Conservation (phyloP, 2,329 filamentous ascomycete genomes). For the Leptoxyphium fumago region DNA sequence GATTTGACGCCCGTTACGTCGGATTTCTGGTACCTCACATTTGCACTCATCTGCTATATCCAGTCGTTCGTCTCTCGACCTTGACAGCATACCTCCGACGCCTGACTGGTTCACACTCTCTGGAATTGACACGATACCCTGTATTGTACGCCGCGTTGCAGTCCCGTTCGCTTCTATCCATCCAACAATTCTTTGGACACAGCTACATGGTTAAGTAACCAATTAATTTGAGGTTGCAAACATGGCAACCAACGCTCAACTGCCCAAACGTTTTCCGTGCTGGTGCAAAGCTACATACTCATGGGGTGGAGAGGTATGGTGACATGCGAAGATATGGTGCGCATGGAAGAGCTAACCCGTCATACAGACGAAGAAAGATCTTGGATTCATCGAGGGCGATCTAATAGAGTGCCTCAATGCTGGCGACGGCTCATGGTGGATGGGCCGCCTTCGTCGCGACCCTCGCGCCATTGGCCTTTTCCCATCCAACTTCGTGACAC, state of each 20-base stretch:
- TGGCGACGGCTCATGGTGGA: constrained; percentile 98
- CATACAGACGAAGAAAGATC: constrained; percentile 63
- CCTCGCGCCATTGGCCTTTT: constrained; percentile 83
- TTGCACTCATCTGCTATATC: no score
- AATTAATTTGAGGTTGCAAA: background rate
- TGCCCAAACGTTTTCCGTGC: constrained; percentile 23
- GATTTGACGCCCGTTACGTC: no score
- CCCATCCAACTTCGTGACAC: constrained; percentile 91
- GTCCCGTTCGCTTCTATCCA: no score
- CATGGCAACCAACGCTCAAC: background rate
- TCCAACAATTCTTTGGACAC: no score
- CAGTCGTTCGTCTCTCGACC: no score
- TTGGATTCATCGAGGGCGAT: constrained; percentile 95
- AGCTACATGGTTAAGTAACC: no score
- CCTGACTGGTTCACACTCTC: no score
- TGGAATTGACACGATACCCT: no score
- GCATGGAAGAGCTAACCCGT: constrained; percentile 9
- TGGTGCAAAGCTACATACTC: constrained; percentile 27
- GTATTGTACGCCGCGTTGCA: no score
- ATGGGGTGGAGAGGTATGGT: constrained; percentile 22
- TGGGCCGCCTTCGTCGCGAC: constrained; percentile 77
- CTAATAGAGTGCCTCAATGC: constrained; percentile 96
- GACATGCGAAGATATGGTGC: background rate
- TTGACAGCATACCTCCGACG: no score
- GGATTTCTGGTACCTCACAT: no score